A percentile compares a stretch with the other conserved stretches of the same genome.
Evolutionary conservation across 495 filamentous ascomycete species (phyloP).

Genomic region (Neurospora sp.): DNA sequence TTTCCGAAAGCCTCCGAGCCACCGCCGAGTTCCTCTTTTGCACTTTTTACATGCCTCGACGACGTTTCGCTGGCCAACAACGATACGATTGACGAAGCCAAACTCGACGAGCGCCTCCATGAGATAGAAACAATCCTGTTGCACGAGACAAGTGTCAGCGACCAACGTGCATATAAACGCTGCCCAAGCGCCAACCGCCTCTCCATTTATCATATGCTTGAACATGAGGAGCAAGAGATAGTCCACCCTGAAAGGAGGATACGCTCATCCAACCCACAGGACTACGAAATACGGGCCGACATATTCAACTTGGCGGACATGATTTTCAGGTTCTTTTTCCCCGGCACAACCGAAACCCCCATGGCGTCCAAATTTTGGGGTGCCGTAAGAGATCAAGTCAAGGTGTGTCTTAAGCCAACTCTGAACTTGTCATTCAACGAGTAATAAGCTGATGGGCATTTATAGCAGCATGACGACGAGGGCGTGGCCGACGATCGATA

Average conservation of each 20-base stretch:
- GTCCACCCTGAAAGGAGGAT: neutral
- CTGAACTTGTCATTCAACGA: neutral
- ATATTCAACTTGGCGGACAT: constrained; percentile 22
- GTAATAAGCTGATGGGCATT: neutral
- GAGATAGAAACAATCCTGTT: constrained; percentile 10
- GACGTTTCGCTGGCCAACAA: neutral
- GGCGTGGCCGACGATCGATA: neutral
- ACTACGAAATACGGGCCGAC: constrained; percentile 18
- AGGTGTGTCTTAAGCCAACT: constrained; percentile 5
- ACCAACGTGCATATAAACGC: constrained; percentile 6
- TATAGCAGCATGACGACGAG: neutral
- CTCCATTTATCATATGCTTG: constrained; percentile 3
- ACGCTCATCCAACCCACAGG: neutral
- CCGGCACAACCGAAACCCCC: constrained; percentile 7
- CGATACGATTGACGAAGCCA: constrained; percentile 1
- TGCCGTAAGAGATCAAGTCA: constrained; percentile 16
- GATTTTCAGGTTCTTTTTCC: constrained; percentile 28
- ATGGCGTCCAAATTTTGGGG: constrained; percentile 28
- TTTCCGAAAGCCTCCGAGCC: neutral
- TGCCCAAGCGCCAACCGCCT: constrained; percentile 5
- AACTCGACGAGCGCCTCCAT: constrained; percentile 4
- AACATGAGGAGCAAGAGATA: constrained; percentile 4
- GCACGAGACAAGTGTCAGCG: constrained; percentile 7
- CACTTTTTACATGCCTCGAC: constrained; percentile 3
- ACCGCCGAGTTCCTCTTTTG: neutral